A percentile compares a stretch with the other conserved stretches of the same genome.
phyloP scores from a whole-genome alignment of 352 stramenopile genomes.

The Phytophthora podocarpi region DNA sequence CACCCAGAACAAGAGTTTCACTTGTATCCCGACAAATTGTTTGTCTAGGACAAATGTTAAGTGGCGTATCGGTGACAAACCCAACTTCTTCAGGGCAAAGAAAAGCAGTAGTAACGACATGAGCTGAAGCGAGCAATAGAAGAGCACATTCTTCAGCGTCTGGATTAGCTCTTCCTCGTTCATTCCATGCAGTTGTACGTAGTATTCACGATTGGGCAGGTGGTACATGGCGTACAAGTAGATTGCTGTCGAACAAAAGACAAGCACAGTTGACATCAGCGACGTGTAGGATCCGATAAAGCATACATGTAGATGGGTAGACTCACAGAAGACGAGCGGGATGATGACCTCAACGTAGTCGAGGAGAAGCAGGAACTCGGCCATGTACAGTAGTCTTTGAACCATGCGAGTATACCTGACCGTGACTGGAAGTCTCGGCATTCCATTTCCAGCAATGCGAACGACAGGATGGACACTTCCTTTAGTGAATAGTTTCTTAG shows the following conservation, averaged over 20 bases:
- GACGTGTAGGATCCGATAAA: too few species aligned
- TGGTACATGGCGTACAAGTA: slow-evolving; percentile 33
- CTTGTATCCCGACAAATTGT: slow-evolving; percentile 35
- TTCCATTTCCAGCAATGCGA: background rate
- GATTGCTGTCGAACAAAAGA: slow-evolving; percentile 27
- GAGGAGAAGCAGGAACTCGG: slow-evolving; percentile 32
- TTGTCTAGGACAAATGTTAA: slow-evolving; percentile 47
- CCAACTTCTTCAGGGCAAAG: slow-evolving; percentile 29
- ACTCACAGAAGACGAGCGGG: slow-evolving; percentile 33
- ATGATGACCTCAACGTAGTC: slow-evolving; percentile 38
- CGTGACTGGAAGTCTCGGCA: background rate
- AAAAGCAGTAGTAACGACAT: slow-evolving; percentile 37
- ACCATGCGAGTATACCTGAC: background rate
- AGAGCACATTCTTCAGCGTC: slow-evolving; percentile 37
- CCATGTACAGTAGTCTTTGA: slow-evolving; percentile 10
- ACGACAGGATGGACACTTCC: too few species aligned
- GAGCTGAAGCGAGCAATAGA: slow-evolving; percentile 45
- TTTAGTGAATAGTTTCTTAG: background rate
- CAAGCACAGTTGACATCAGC: too few species aligned
- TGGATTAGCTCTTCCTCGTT: slow-evolving; percentile 6
- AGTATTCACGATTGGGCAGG: slow-evolving; percentile 43
- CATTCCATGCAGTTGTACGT: slow-evolving; percentile 31
- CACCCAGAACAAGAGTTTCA: slow-evolving; percentile 45
- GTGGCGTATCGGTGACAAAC: slow-evolving; percentile 32
- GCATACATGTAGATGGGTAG: too few species aligned